Conservation (phyloP, 768 basidiomycete species). For the Lanmaoa pseudosensibilis region DNA sequence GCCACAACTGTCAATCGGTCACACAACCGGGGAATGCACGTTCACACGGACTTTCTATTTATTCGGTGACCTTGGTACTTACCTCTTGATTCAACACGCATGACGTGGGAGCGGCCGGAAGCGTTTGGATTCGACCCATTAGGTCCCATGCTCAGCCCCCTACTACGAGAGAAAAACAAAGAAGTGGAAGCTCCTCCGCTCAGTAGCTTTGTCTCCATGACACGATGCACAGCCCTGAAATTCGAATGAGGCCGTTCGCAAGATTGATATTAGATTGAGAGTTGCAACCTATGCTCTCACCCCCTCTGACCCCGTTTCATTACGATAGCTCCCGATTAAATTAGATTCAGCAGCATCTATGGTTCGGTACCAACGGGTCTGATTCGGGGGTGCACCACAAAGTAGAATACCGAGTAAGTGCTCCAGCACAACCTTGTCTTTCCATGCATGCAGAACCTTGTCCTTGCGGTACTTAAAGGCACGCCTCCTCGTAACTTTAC, state of each 20-base stretch:
- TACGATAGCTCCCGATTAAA: constrained; percentile 6
- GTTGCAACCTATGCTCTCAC: constrained; percentile 6
- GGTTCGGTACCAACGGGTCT: constrained; percentile 8
- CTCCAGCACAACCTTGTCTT: constrained; percentile 10
- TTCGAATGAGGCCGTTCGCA: not conserved
- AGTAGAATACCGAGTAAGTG: not conserved
- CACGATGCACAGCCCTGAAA: constrained; percentile 13
- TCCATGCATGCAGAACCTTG: constrained; percentile 23
- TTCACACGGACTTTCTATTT: constrained; percentile 13
- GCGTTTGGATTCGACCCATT: constrained; percentile 14
- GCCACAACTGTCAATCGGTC: not conserved
- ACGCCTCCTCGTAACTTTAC: constrained; percentile 20
- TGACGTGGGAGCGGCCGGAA: constrained; percentile 9
- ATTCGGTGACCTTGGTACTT: not conserved
- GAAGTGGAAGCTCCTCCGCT: not conserved
- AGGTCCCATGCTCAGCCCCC: not conserved
- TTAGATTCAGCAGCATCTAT: constrained; percentile 10
- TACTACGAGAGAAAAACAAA: constrained; percentile 1
- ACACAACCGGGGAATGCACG: constrained; percentile 1
- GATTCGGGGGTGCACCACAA: not conserved
- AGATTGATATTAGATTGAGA: constrained; percentile 18
- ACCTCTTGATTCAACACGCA: not conserved
- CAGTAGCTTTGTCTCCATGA: constrained; percentile 11
- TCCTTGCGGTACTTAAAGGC: constrained; percentile 33
- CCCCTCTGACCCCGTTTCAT: constrained; percentile 13